Percentiles rank a stretch among this genome's conserved stretches.
These are phyloP conservation scores for Botrytis paeoniae DNA, from an alignment of 2,329 filamentous ascomycete genomes.

Conservation along the genomic window DNA sequence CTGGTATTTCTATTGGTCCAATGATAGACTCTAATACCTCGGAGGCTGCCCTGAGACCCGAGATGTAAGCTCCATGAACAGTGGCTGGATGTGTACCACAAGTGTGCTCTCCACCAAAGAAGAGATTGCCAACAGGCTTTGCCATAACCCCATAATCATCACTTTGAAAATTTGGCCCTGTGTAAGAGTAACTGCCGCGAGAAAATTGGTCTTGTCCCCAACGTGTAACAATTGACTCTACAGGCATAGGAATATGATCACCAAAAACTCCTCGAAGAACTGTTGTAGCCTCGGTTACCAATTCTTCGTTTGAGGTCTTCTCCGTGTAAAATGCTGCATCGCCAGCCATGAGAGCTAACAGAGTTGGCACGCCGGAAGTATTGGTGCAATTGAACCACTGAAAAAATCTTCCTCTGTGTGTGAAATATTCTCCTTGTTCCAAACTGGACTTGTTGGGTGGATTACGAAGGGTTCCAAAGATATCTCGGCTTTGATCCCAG, in stretches of 20 bases:
- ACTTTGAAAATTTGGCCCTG: slow-evolving; percentile 74
- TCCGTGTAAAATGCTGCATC: slow-evolving; percentile 91
- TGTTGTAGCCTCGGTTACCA: slow-evolving; percentile 76
- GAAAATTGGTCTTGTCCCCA: slow-evolving; percentile 91
- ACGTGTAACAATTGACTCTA: slow-evolving; percentile 84
- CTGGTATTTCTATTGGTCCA: slow-evolving; percentile 74
- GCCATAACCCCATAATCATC: slow-evolving; percentile 95
- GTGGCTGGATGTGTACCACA: slow-evolving; percentile 95
- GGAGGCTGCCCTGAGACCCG: slow-evolving; percentile 82
- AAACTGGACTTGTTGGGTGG: slow-evolving; percentile 68
- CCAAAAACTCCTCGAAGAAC: slow-evolving; percentile 77
- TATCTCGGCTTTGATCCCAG: slow-evolving; percentile 86
- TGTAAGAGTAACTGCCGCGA: slow-evolving; percentile 93
- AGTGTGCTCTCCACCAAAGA: slow-evolving; percentile 96
- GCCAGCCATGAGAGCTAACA: slow-evolving; percentile 93
- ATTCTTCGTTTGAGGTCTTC: slow-evolving; percentile 66
- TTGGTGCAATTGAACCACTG: slow-evolving; percentile 96
- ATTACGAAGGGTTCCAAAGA: slow-evolving; percentile 86
- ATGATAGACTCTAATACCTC: slow-evolving; percentile 79
- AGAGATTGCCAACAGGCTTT: slow-evolving; percentile 75
- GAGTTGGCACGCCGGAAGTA: slow-evolving; percentile 80
- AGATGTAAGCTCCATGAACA: slow-evolving; percentile 93
- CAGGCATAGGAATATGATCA: slow-evolving; percentile 66
- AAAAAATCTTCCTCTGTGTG: slow-evolving; percentile 85
- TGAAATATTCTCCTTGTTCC: slow-evolving; percentile 73